phyloP scores from a whole-genome alignment of 768 basidiomycete genomes.

The Collybia sp. region DNA sequence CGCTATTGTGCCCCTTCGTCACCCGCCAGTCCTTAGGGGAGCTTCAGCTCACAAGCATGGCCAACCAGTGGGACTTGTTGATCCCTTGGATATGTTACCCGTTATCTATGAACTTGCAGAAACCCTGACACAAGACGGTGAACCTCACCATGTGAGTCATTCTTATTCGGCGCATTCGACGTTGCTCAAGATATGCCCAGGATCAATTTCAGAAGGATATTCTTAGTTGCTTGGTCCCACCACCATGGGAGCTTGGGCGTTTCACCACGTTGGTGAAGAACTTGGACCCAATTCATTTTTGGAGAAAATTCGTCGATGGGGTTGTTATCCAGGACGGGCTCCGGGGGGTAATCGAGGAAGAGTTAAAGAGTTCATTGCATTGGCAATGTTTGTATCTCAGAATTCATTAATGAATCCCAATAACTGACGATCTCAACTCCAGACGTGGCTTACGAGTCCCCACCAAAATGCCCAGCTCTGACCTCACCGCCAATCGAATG shows the following conservation, averaged over 20 bases:
- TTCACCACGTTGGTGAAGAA: constrained; percentile 18
- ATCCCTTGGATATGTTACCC: constrained; percentile 56
- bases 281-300: constrained; percentile 31
- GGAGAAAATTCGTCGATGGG: constrained; percentile 38
- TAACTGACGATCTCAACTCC: constrained; percentile 1
- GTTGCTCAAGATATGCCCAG: constrained; percentile 10
- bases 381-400: constrained; percentile 35
- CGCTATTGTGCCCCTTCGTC: constrained; percentile 41
- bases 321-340: constrained; percentile 26
- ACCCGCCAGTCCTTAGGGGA: constrained; percentile 37
- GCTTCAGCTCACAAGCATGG: constrained; percentile 26
- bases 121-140: background rate
- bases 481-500: constrained; percentile 41
- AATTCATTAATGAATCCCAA: background rate
- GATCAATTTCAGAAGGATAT: constrained; percentile 21
- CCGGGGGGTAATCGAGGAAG: constrained; percentile 29
- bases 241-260: constrained; percentile 34
- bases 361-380: constrained; percentile 36
- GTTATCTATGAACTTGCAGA: constrained; percentile 31
- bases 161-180: background rate
- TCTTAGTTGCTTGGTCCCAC: constrained; percentile 23
- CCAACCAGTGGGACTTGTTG: constrained; percentile 39
- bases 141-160: constrained; percentile 7
- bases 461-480: constrained; percentile 37
- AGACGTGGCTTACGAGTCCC: constrained; percentile 35